Conservation (phyloP, 768 basidiomycete genomes). For the Suillus placidus region DNA sequence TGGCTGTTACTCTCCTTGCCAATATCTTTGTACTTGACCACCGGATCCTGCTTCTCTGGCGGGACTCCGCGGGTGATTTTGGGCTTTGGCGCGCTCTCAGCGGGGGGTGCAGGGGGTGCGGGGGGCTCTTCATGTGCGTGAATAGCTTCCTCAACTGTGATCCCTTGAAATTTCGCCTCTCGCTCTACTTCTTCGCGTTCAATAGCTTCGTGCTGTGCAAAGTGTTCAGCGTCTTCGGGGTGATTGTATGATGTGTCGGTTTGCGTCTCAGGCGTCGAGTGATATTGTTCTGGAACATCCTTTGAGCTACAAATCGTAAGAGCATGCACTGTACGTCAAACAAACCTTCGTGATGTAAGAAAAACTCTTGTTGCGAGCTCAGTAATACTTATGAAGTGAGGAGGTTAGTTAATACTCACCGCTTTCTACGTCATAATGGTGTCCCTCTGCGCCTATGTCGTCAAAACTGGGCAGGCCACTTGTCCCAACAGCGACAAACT, state of each 20-base stretch:
- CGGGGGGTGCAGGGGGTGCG: conserved; percentile 18
- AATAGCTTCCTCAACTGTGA: conserved; percentile 72
- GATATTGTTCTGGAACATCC: conserved; percentile 70
- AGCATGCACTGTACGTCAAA: conserved; percentile 6
- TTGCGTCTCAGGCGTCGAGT: conserved; percentile 96
- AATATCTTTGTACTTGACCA: conserved; percentile 59
- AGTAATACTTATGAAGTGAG: neutral
- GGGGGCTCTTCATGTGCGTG: conserved; percentile 50
- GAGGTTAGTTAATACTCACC: conserved; percentile 49
- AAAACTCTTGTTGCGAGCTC: conserved; percentile 65
- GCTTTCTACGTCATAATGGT: conserved; percentile 92
- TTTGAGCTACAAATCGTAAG: neutral
- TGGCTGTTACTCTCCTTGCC: conserved; percentile 52
- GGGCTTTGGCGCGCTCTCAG: conserved; percentile 39
- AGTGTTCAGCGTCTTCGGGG: conserved; percentile 92
- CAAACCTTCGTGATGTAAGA: conserved; percentile 95
- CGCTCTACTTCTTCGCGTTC: conserved; percentile 82
- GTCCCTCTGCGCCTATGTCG: conserved; percentile 83
- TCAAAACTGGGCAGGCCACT: conserved; percentile 84
- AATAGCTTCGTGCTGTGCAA: conserved; percentile 83
- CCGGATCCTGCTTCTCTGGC: conserved; percentile 74
- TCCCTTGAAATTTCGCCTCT: conserved; percentile 84
- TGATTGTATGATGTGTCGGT: conserved; percentile 94
- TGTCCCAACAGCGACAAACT: conserved; percentile 73
- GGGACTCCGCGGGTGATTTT: conserved; percentile 59